Percentiles rank a stretch among this genome's conserved stretches.
Conservation (phyloP, 768 basidiomycete genomes). For the Chalciporus chontae region DNA sequence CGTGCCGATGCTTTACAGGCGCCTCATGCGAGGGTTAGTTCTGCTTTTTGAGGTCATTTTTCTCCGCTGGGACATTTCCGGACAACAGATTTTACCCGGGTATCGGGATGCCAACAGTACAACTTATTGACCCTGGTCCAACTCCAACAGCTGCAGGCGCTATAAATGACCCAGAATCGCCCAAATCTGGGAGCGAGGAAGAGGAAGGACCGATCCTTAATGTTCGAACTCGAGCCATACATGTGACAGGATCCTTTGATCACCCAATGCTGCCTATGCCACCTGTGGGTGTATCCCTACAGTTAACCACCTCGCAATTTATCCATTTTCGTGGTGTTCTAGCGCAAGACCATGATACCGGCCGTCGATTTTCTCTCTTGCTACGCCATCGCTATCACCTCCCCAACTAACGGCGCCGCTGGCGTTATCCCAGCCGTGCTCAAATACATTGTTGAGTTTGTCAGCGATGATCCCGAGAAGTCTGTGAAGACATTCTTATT, state of each 20-base stretch:
- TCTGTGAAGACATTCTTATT: slow-evolving; percentile 86
- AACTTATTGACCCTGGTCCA: slow-evolving; percentile 32
- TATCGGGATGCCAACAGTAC: slow-evolving; percentile 34
- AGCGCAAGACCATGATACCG: slow-evolving; percentile 86
- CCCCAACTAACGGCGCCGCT: slow-evolving; percentile 90
- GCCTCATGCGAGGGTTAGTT: slow-evolving; percentile 82
- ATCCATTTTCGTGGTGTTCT: slow-evolving; percentile 2
- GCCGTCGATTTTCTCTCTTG: slow-evolving; percentile 92
- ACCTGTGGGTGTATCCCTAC: slow-evolving; percentile 49
- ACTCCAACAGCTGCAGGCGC: slow-evolving; percentile 13
- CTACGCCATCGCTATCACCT: slow-evolving; percentile 94
- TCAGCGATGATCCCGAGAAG: slow-evolving; percentile 87
- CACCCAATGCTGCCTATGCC: slow-evolving; percentile 81
- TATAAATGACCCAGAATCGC: slow-evolving; percentile 21
- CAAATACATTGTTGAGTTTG: slow-evolving; percentile 89
- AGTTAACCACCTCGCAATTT: neutral
- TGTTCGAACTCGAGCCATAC: slow-evolving; percentile 25
- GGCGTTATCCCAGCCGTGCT: slow-evolving; percentile 92
- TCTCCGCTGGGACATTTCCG: slow-evolving; percentile 20
- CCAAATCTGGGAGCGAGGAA: slow-evolving; percentile 1
- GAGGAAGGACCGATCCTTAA: slow-evolving; percentile 2
- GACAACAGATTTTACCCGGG: slow-evolving; percentile 49
- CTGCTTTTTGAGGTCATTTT: neutral
- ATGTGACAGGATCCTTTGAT: slow-evolving; percentile 73
- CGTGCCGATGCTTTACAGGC: slow-evolving; percentile 84